phyloP scores from a whole-genome alignment of 306 rosid species.

The Cicer judaicum region DNA sequence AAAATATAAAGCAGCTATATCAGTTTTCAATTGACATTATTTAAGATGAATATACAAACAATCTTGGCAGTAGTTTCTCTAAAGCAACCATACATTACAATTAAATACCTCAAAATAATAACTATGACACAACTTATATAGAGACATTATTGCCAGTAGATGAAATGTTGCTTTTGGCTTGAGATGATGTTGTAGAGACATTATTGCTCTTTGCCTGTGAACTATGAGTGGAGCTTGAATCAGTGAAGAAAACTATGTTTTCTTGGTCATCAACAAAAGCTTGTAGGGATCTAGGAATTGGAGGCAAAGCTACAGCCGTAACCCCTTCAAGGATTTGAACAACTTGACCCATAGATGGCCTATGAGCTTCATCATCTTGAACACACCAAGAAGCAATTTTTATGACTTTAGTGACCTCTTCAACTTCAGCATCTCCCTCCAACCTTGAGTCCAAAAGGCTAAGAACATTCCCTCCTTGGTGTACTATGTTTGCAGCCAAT shows the following conservation, averaged over 20 bases:
- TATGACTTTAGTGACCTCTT: constrained; percentile 58
- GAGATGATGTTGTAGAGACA: constrained; percentile 50
- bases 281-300: constrained; percentile 65
- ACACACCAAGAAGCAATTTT: constrained; percentile 88
- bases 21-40: constrained; percentile 24
- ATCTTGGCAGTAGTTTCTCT: constrained; percentile 20
- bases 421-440: constrained; percentile 56
- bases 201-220: constrained; percentile 53
- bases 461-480: constrained; percentile 56
- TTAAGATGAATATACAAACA: constrained; percentile 43
- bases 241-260: constrained; percentile 62
- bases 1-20: neutral
- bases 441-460: constrained; percentile 64
- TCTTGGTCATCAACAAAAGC: constrained; percentile 62
- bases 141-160: constrained; percentile 11
- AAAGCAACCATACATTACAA: constrained; percentile 32
- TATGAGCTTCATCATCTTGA: constrained; percentile 71
- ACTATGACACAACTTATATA: neutral
- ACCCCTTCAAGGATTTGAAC: constrained; percentile 83
- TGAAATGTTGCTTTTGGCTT: constrained; percentile 47
- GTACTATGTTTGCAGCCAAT: constrained; percentile 53
- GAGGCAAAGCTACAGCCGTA: constrained; percentile 61
- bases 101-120: constrained; percentile 26
- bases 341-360: constrained; percentile 86
- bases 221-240: constrained; percentile 62